Base-by-base conservation (phyloP, 257 asterid species). In the Nicotiana noctiflora region DNA sequence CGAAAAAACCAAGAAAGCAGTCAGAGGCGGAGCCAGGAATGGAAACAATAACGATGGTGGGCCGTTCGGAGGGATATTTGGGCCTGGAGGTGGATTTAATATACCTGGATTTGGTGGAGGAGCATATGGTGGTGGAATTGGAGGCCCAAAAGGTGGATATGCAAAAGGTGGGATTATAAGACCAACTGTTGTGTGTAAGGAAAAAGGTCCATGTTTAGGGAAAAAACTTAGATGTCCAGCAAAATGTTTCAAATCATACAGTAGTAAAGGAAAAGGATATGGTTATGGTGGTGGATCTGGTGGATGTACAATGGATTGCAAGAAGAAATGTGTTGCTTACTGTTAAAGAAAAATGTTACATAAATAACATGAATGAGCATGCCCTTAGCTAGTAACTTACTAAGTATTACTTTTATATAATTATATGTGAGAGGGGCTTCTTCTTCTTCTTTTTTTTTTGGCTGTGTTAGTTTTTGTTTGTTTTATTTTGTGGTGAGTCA, bases 281-380 rank as follows among this genome's bases (percentile, higher is more conserved):
- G 98, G 99, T 0, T 88, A 74, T 49, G 99, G 97, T 15, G 98
- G 98, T 29, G 99, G 98, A 2, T 94, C 97, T 52, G 99, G 98
- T 7, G 97, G 98, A 0, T 91, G 98, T 88, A 89, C 89, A 85
- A 40, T 92, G 5, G 98, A 96, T 63, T 96, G 99, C 90, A 62
- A 86, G 89, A 86, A 91, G 83, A 94, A 88, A 21, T 96, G 99
- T 78, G 61, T 57, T 8, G 99, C 98, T 82, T 87, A 81, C 49
- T 96, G 99, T 85, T 92, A 62, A 87, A 4, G 18, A 18, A 53
- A 53, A 53, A 53, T 93, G 98, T 84, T 92, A 72, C 18, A 32
- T 64, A 11, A 64, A 23, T 8, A 3, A 46, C 2, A 0, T 10
- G 18, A 52, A 25, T 49, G 40, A 11, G 19, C 11, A 46, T 25